Evolutionary conservation across 345 rosid genomes (phyloP).

Genomic region (Punica granatum): DNA sequence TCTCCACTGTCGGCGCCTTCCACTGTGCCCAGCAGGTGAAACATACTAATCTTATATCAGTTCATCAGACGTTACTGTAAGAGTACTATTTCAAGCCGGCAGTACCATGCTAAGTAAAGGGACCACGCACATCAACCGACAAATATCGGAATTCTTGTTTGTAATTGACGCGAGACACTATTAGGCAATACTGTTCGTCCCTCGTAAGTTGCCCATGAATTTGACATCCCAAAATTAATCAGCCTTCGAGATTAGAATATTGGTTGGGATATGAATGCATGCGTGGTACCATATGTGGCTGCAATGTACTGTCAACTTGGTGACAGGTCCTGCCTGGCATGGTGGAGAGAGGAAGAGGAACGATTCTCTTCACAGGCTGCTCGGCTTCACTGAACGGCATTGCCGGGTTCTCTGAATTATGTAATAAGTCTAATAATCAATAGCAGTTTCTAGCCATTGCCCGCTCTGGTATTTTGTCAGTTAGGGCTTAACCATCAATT

Average conservation of each 20-base stretch:
- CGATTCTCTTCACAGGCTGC: slow-evolving; percentile 89
- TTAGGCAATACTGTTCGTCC: background rate
- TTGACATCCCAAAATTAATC: background rate
- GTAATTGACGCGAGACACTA: too few species aligned
- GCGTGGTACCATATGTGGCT: background rate
- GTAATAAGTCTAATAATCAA: slow-evolving; percentile 26
- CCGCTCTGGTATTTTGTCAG: background rate
- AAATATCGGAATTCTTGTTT: too few species aligned
- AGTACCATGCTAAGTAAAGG: too few species aligned
- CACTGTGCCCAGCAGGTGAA: slow-evolving; percentile 83
- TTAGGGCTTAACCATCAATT: background rate
- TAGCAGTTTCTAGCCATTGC: background rate
- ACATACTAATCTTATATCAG: background rate
- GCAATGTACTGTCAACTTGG: background rate
- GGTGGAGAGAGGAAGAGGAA: slow-evolving; percentile 87
- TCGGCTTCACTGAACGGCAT: slow-evolving; percentile 78
- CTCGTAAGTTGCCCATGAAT: too few species aligned
- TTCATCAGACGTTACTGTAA: too few species aligned
- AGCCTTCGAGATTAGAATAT: background rate
- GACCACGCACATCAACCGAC: too few species aligned
- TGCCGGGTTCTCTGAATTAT: slow-evolving; percentile 81
- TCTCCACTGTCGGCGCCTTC: slow-evolving; percentile 71
- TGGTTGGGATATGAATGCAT: background rate
- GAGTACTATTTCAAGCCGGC: too few species aligned
- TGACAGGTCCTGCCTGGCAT: slow-evolving; percentile 69